Evolutionary conservation across 352 stramenopile genomes (phyloP).

Genomic region (Aphanomyces euteiches): DNA sequence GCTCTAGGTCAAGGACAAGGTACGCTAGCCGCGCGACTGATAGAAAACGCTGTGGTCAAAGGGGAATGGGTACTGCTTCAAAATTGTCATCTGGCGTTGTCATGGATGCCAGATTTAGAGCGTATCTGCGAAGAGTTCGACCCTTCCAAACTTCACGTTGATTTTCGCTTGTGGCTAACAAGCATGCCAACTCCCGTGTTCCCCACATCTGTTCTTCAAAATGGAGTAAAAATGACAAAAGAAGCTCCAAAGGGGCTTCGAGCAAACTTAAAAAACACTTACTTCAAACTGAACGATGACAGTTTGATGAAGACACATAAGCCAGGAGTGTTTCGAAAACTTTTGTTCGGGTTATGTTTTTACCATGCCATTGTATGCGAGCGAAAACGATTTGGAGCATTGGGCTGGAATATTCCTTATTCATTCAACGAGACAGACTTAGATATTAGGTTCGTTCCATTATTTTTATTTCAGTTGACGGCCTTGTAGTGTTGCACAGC

Average conservation of each 20-base stretch:
- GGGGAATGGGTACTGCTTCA: conserved; percentile 71
- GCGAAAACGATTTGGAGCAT: conserved; percentile 90
- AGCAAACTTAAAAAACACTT: conserved; percentile 92
- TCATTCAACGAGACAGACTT: conserved; percentile 97
- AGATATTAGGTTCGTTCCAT: conserved; percentile 66
- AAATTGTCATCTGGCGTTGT: conserved; percentile 58
- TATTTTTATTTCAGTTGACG: neutral
- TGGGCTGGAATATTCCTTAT: conserved; percentile 97
- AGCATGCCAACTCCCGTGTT: conserved; percentile 58
- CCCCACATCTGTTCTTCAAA: conserved; percentile 91
- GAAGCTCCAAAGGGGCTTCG: conserved; percentile 92
- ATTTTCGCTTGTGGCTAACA: conserved; percentile 82
- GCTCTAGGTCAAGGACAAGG: conserved; percentile 40
- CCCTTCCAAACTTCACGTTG: conserved; percentile 50
- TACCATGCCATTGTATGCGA: conserved; percentile 92
- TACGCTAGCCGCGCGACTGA: conserved; percentile 30
- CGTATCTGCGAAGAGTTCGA: conserved; percentile 54
- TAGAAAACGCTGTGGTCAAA: conserved; percentile 35
- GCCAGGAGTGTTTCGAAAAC: conserved; percentile 88
- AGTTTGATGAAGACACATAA: conserved; percentile 80
- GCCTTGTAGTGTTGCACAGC: conserved; percentile 44
- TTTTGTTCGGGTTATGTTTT: conserved; percentile 91
- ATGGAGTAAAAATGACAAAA: conserved; percentile 96
- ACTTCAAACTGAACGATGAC: conserved; percentile 91
- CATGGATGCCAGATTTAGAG: conserved; percentile 69